Percentiles rank a stretch among this genome's conserved stretches.
phyloP scores from a whole-genome alignment of 352 stramenopile species.

The Thalassiosira exigua region DNA sequence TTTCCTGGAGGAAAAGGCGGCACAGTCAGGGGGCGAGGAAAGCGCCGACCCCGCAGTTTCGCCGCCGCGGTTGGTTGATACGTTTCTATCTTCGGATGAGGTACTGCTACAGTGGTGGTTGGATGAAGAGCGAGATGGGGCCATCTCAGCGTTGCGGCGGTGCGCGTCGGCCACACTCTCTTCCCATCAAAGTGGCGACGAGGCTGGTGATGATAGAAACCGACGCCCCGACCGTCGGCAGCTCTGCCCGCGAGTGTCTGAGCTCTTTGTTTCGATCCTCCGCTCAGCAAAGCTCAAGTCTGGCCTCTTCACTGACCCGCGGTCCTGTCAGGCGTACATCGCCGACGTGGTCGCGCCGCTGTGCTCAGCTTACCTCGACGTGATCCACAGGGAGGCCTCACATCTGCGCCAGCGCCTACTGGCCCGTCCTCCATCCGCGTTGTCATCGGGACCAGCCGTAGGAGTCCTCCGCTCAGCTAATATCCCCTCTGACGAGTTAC shows the following conservation, averaged over 20 bases:
- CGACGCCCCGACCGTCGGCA: too few relatives aligned
- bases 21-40: not conserved
- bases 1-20: constrained; percentile 30
- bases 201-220: not conserved
- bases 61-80: constrained; percentile 59
- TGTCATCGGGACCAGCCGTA: not conserved
- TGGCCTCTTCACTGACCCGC: constrained; percentile 38
- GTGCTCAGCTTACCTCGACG: constrained; percentile 73
- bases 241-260: constrained; percentile 54
- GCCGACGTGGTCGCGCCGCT: constrained; percentile 65
- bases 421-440: constrained; percentile 1
- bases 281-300: constrained; percentile 70
- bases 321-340: constrained; percentile 54
- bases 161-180: constrained; percentile 39
- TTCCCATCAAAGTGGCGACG: constrained; percentile 15
- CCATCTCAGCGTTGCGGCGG: constrained; percentile 51
- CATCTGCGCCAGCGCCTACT: constrained; percentile 50
- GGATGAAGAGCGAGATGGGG: constrained; percentile 61
- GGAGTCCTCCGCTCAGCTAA: constrained; percentile 8
- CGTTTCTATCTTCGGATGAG: constrained; percentile 61
- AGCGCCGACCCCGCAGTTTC: not conserved
- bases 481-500: constrained; percentile 43
- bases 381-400: constrained; percentile 62
- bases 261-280: constrained; percentile 73
- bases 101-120: constrained; percentile 78